Conservation (phyloP, 352 stramenopile genomes). For the Phytopythium aichiense region DNA sequence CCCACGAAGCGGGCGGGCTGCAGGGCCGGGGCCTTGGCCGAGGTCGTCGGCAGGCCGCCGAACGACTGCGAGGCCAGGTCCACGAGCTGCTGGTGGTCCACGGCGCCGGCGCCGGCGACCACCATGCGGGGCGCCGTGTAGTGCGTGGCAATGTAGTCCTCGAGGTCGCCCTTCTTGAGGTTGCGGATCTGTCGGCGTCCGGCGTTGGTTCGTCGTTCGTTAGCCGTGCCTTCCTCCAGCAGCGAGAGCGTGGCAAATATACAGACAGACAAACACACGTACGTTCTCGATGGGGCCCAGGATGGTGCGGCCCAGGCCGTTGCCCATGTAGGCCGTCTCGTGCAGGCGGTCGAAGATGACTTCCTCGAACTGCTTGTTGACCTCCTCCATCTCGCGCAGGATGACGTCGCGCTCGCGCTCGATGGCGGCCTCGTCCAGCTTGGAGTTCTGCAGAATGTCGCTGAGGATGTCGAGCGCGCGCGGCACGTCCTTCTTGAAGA, state of each 20-base stretch:
- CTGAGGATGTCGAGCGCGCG: constrained; percentile 98
- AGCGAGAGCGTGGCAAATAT: not conserved
- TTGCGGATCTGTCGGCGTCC: constrained; percentile 65
- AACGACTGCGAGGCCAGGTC: constrained; percentile 97
- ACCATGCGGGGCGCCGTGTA: constrained; percentile 99
- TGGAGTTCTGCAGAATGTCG: constrained; percentile 99
- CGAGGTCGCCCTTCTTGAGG: constrained; percentile 93
- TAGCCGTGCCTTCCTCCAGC: no score
- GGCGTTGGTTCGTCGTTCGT: not conserved
- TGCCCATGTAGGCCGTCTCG: constrained; percentile 97
- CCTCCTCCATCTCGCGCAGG: constrained; percentile 98
- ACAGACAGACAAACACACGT: constrained; percentile 18
- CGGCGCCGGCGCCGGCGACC: constrained; percentile 95
- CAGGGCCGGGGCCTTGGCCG: constrained; percentile 61
- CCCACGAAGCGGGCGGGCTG: constrained; percentile 83
- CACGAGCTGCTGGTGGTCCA: constrained; percentile 98
- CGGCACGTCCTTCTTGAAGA: constrained; percentile 99
- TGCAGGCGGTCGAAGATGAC: constrained; percentile 99
- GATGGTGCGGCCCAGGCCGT: constrained; percentile 98
- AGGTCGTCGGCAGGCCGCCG: constrained; percentile 86
- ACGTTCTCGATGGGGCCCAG: constrained; percentile 99
- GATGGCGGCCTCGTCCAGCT: constrained; percentile 95
- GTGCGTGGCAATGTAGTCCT: constrained; percentile 99
- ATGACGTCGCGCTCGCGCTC: constrained; percentile 98
- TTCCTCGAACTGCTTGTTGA: constrained; percentile 98